Evolutionary conservation across 371 early-diverging fungal genomes (phyloP).

Genomic region (Mortierella sp.): DNA sequence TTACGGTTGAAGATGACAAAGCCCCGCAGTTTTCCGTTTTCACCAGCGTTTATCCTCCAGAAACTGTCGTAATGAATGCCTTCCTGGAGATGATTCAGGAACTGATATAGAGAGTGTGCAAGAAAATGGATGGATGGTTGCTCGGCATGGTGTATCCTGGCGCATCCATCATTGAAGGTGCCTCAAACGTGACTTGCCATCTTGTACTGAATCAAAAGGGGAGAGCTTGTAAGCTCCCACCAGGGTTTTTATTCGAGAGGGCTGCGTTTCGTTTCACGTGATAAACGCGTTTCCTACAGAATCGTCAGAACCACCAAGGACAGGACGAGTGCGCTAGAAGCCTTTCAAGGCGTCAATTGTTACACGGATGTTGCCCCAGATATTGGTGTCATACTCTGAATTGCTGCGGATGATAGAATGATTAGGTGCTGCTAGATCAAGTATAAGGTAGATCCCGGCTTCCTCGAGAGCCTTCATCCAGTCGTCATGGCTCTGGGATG

Average conservation of each 20-base stretch:
- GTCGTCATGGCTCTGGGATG: conserved; percentile 71
- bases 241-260: no score
- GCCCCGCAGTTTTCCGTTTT: no score
- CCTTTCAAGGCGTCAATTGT: conserved; percentile 77
- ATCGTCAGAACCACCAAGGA: no score
- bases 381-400: conserved; percentile 71
- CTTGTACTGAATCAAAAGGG: conserved; percentile 51
- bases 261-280: no score
- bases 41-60: no score
- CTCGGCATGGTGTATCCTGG: neutral
- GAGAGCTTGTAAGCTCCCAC: no score
- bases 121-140: conserved; percentile 17
- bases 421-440: conserved; percentile 77
- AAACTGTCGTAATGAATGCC: neutral
- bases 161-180: conserved; percentile 2
- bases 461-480: conserved; percentile 79
- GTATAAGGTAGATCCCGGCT: conserved; percentile 77
- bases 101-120: neutral
- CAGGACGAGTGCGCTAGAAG: conserved; percentile 77
- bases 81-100: neutral
- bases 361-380: conserved; percentile 65
- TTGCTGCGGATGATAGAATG: conserved; percentile 73
- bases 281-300: conserved; percentile 89
- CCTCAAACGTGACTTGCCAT: conserved; percentile 40
- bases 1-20: no score